Base-by-base conservation (phyloP, 2,329 filamentous ascomycete species). In the Chaetomium sp. region DNA sequence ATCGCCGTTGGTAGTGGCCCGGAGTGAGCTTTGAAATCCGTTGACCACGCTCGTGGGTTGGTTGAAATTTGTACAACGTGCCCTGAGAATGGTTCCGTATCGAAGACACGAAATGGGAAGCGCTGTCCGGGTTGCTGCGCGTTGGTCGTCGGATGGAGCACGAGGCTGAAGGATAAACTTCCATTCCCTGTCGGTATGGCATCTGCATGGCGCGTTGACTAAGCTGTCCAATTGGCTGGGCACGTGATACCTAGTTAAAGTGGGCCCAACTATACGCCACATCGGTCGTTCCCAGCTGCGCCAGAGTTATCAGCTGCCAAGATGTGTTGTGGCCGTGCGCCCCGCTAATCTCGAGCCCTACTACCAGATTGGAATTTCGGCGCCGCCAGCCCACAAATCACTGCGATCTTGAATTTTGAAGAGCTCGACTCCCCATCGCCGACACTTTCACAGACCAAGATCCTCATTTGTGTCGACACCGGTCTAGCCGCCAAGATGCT, bases 401-500 rank as follows among this genome's bases (percentile, higher is more conserved):
- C 61, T 68, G 64, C 65, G 69, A 63, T 67, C 67, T 70, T 64
- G 69, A 72, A 70, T 72, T 73, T 72, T 70, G 70, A 69, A 67
- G 69, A 69, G 68, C 65, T 63, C 66, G 69, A 67, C 68, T 68
- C 69, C 63, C 68, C 68, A 70, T 74, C 78, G 72, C 76, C 76
- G 75, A 75, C 77, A 78, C 76, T 75, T 75, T 75, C 72, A 76
- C 78, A 83, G 76, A 76, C 73, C 74, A 75, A 82, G 82, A 83
- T 86, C 82, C 80, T 78, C 78, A 70, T 69, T 68, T 68, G 70
- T 71, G 70, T 71, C 69, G 68, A 69, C 63, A 68, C 67, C 66
- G 69, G 67, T 65, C 67, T 76, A 80, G 82, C 80, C 81, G 81
- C 79, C 81, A 86, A 93, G 90, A 87, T 87, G 95, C 90, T 99